Evolutionary conservation across 768 basidiomycete species (phyloP).

Genomic region (Tulasnella sp.): DNA sequence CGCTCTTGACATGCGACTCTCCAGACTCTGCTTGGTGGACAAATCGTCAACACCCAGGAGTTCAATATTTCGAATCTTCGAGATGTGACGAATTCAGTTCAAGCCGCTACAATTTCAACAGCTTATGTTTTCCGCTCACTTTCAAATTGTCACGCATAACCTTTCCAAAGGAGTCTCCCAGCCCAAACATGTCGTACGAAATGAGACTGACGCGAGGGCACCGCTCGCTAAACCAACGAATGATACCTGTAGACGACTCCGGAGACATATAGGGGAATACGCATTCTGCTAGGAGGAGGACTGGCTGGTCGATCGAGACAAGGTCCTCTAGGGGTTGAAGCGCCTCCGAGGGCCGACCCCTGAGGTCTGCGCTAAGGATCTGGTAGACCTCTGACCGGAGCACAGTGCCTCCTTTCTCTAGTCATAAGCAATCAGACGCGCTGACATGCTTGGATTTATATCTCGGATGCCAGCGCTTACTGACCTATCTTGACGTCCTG

Average conservation of each 20-base stretch:
- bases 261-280: conserved; percentile 82
- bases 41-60: conserved; percentile 66
- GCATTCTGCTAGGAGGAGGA: conserved; percentile 85
- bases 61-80: conserved; percentile 55
- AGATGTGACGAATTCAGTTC: not conserved
- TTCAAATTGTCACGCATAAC: conserved; percentile 85
- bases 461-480: not conserved
- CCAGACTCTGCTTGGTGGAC: conserved; percentile 42
- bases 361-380: conserved; percentile 68
- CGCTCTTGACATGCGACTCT: conserved; percentile 43
- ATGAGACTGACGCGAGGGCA: conserved; percentile 42
- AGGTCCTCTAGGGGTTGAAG: conserved; percentile 32
- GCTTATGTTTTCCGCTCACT: conserved; percentile 36
- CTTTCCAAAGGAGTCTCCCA: conserved; percentile 79
- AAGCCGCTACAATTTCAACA: not conserved
- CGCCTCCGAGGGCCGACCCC: conserved; percentile 39
- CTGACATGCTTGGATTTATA: not conserved
- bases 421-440: not conserved
- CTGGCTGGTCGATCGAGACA: conserved; percentile 38
- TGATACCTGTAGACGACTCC: conserved; percentile 40
- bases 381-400: conserved; percentile 49
- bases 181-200: conserved; percentile 89
- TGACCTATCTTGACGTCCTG: conserved; percentile 23
- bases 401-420: conserved; percentile 52
- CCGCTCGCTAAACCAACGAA: conserved; percentile 61